phyloP scores from a whole-genome alignment of 768 basidiomycete genomes.

The Glaciozyma martinii region DNA sequence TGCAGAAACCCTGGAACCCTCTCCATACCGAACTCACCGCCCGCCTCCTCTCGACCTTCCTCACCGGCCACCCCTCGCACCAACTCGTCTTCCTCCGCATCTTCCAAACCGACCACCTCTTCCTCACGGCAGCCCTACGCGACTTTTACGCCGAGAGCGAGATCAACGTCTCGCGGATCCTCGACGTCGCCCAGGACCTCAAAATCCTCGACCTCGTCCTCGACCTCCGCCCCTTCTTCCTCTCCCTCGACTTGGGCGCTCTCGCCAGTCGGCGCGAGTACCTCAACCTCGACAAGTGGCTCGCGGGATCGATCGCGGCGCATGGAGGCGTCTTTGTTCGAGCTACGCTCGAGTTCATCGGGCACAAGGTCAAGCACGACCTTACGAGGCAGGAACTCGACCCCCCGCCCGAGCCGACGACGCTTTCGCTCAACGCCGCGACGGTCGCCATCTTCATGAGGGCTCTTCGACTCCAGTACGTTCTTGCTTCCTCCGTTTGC shows the following conservation, averaged over 20 bases:
- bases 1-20: constrained; percentile 72
- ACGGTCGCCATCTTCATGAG: constrained; percentile 89
- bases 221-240: constrained; percentile 52
- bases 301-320: constrained; percentile 70
- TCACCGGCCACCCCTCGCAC: constrained; percentile 85
- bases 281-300: constrained; percentile 93
- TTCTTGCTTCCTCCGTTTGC: constrained; percentile 17
- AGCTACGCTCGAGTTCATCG: constrained; percentile 76
- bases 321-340: constrained; percentile 81
- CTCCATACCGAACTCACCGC: constrained; percentile 79
- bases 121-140: constrained; percentile 76
- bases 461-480: constrained; percentile 72
- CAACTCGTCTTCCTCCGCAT: constrained; percentile 95
- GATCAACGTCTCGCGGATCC: constrained; percentile 83
- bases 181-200: constrained; percentile 90
- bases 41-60: constrained; percentile 76
- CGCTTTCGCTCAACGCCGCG: constrained; percentile 75
- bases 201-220: constrained; percentile 93
- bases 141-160: constrained; percentile 88
- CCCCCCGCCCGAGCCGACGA: constrained; percentile 61
- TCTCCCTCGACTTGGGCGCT: constrained; percentile 88
- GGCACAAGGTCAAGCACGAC: constrained; percentile 88
- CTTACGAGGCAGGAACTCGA: constrained; percentile 58
- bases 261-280: constrained; percentile 87
- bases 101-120: constrained; percentile 79